A percentile compares a stretch with the other conserved stretches of the same genome.
Evolutionary conservation across 768 basidiomycete genomes (phyloP).

Genomic region (Infundibulicybe gibba): DNA sequence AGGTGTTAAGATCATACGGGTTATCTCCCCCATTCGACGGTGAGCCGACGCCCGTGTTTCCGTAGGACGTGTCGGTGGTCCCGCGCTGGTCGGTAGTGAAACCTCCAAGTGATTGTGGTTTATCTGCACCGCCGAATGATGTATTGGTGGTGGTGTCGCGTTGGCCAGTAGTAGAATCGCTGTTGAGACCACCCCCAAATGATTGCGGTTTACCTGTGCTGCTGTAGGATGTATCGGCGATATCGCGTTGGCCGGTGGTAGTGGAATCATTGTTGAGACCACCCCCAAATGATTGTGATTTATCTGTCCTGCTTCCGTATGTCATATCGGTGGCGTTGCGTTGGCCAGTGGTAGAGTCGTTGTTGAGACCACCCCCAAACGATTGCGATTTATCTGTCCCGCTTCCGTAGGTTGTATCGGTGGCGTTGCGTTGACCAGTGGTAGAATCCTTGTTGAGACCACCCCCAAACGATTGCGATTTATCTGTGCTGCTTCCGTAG

Average conservation of each 20-base stretch:
- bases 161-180: not conserved
- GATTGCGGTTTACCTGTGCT: not conserved
- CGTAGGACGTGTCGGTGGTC: constrained; percentile 4
- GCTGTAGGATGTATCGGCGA: not conserved
- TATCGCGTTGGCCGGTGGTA: not conserved
- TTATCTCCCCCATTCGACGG: constrained; percentile 2
- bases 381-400: not conserved
- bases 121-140: not conserved
- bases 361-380: not conserved
- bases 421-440: not conserved
- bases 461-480: not conserved
- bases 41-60: not conserved
- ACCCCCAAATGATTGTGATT: constrained; percentile 6
- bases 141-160: not conserved
- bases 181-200: not conserved
- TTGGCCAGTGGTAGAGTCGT: not conserved
- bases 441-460: not conserved
- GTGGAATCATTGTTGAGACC: constrained; percentile 2
- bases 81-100: not conserved
- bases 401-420: not conserved
- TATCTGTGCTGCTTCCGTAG: not conserved
- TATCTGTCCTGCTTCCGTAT: constrained; percentile 6
- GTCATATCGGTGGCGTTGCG: constrained; percentile 1
- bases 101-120: not conserved
- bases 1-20: not conserved